Conservation (phyloP, 805 yeast genomes). For the Candida montana region DNA sequence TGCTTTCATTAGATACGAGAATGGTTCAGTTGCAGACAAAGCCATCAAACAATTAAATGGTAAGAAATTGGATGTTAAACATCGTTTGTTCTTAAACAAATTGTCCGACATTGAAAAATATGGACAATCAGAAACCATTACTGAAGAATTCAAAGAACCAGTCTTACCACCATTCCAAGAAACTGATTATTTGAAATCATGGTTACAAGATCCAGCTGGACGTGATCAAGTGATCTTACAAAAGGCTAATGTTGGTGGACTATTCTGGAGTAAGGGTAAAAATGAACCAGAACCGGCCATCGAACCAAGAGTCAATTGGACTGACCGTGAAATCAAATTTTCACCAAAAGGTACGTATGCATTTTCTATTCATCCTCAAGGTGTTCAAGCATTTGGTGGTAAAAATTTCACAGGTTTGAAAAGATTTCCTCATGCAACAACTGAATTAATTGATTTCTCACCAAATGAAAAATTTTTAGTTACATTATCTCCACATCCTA, state of each 20-base stretch:
- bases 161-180: slow-evolving; percentile 63
- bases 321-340: slow-evolving; percentile 81
- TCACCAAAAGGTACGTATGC: slow-evolving; percentile 91
- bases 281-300: slow-evolving; percentile 70
- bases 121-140: slow-evolving; percentile 58
- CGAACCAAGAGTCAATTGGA: slow-evolving; percentile 80
- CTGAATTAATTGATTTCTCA: slow-evolving; percentile 83
- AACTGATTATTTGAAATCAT: slow-evolving; percentile 77
- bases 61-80: slow-evolving; percentile 90
- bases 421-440: slow-evolving; percentile 84
- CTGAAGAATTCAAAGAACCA: slow-evolving; percentile 66
- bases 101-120: slow-evolving; percentile 77
- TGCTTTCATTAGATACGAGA: slow-evolving; percentile 76
- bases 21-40: slow-evolving; percentile 59
- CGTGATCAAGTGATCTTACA: slow-evolving; percentile 89
- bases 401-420: slow-evolving; percentile 63
- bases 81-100: slow-evolving; percentile 78
- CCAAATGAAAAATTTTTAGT: slow-evolving; percentile 89
- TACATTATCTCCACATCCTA: slow-evolving; percentile 84
- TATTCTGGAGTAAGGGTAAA: slow-evolving; percentile 77
- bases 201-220: slow-evolving; percentile 85
- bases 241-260: slow-evolving; percentile 72
- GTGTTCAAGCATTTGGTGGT: slow-evolving; percentile 97
- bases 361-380: slow-evolving; percentile 86
- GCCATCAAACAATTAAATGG: slow-evolving; percentile 80